Evolutionary conservation across 345 rosid genomes (phyloP).

Genomic region (Eucalyptus cloeziana): DNA sequence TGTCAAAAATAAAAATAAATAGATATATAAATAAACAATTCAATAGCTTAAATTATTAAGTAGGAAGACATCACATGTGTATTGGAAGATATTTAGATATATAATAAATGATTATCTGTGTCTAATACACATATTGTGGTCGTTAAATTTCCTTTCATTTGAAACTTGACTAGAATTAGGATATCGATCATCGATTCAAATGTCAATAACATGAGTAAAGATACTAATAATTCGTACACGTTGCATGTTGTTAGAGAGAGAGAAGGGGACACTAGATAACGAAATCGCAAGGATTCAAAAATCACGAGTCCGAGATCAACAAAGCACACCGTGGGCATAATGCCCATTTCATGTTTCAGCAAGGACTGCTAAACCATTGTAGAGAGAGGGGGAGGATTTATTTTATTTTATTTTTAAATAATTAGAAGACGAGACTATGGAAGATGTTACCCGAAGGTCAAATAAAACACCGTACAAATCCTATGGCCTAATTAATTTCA

Average conservation of each 20-base stretch:
- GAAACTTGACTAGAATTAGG: too few relatives aligned
- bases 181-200: too few relatives aligned
- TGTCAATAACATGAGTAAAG: too few relatives aligned
- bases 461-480: background rate
- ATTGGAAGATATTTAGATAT: too few relatives aligned
- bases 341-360: too few relatives aligned
- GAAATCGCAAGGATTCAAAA: background rate
- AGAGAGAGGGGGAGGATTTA: too few relatives aligned
- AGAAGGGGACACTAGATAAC: background rate
- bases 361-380: too few relatives aligned
- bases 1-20: too few relatives aligned
- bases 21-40: background rate
- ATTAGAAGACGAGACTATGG: background rate
- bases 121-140: background rate
- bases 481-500: background rate
- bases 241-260: background rate
- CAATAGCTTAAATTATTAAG: background rate
- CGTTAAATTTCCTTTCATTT: background rate
- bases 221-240: too few relatives aligned
- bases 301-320: background rate
- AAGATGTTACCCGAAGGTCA: background rate
- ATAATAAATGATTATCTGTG: too few relatives aligned
- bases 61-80: accelerated
- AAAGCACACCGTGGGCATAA: too few relatives aligned
- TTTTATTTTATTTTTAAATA: too few relatives aligned